These are phyloP conservation scores for Amaranthus palmeri DNA, from an alignment of 148 eudicot species.

Conservation along the genomic window DNA sequence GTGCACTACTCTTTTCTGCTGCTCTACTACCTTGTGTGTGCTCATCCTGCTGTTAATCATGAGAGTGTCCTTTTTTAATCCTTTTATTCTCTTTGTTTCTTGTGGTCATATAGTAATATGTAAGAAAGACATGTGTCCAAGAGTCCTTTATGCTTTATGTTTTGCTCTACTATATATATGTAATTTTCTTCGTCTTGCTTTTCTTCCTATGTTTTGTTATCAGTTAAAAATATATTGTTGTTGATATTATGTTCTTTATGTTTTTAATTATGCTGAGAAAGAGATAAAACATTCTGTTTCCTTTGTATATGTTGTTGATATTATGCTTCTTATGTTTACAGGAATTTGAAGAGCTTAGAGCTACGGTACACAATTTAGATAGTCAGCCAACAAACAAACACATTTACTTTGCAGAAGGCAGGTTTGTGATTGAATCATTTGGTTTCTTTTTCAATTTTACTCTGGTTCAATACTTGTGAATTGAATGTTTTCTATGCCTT, in stretches of 20 bases:
- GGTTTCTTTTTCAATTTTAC: neutral
- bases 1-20: no score
- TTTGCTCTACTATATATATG: no score
- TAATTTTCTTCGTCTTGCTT: no score
- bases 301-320: neutral
- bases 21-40: no score
- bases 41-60: no score
- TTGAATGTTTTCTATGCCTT: neutral
- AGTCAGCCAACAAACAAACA: slow-evolving; percentile 47
- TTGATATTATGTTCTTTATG: neutral
- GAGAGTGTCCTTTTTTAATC: no score
- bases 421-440: slow-evolving; percentile 37
- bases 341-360: slow-evolving; percentile 76
- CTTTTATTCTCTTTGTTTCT: no score
- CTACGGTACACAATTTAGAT: slow-evolving; percentile 53
- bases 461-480: neutral
- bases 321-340: slow-evolving; percentile 22
- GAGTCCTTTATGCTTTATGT: no score
- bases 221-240: neutral
- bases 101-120: no score
- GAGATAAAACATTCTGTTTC: neutral
- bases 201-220: no score
- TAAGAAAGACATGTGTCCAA: no score
- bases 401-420: slow-evolving; percentile 80
- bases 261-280: neutral